A percentile compares a stretch with the other conserved stretches of the same genome.
These are phyloP conservation scores for Gracilariopsis chorda DNA, from an alignment of 23 red algal genomes.

Conservation along the genomic window DNA sequence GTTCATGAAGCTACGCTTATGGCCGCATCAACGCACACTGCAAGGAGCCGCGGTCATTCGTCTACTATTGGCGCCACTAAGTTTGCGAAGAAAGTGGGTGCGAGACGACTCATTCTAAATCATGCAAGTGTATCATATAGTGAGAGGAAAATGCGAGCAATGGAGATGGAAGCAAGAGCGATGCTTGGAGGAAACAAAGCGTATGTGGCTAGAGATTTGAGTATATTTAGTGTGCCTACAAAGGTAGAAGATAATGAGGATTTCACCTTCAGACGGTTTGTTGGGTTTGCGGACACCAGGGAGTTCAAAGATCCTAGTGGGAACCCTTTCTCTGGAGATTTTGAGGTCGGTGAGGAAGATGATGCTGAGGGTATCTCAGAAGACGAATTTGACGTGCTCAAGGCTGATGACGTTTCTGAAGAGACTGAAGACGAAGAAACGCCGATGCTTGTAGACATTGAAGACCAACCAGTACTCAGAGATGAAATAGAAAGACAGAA, in stretches of 20 bases:
- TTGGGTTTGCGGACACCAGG: constrained; percentile 40
- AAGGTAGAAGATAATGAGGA: constrained; percentile 35
- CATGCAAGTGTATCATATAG: constrained; percentile 64
- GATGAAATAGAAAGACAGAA: constrained; percentile 5
- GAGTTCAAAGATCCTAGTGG: constrained; percentile 2
- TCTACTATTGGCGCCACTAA: constrained; percentile 58
- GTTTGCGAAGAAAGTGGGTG: constrained; percentile 68
- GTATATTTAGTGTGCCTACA: constrained; percentile 62
- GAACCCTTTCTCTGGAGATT: constrained; percentile 30
- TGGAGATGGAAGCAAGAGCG: constrained; percentile 44
- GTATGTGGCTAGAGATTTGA: constrained; percentile 62
- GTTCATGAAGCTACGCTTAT: constrained; percentile 92
- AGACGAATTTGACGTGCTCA: neutral
- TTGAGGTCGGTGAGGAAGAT: constrained; percentile 6
- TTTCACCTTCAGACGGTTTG: constrained; percentile 42
- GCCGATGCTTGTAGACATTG: neutral
- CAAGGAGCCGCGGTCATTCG: constrained; percentile 59
- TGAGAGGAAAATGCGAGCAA: constrained; percentile 42
- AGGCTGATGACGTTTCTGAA: neutral
- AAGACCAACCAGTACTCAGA: neutral
- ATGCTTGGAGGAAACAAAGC: constrained; percentile 44
- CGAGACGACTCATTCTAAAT: constrained; percentile 65
- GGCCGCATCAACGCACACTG: constrained; percentile 41
- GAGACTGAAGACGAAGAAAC: neutral
- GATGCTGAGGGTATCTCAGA: neutral